phyloP scores from a whole-genome alignment of 495 filamentous ascomycete species.

The Margaritispora aquatica region DNA sequence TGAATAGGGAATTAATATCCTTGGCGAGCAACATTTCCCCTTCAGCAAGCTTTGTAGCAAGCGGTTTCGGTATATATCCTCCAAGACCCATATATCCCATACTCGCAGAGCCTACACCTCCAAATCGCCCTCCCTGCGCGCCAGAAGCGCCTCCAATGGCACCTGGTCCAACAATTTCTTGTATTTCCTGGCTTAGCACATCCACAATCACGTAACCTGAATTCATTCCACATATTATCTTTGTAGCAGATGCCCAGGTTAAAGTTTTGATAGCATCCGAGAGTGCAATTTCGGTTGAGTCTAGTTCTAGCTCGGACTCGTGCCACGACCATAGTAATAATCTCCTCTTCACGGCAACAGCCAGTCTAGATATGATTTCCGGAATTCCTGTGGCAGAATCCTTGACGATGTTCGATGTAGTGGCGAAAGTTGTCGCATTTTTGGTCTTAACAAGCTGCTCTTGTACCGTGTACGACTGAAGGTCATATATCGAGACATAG shows the following conservation, averaged over 20 bases:
- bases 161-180: constrained; percentile 75
- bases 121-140: constrained; percentile 57
- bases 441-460: constrained; percentile 77
- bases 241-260: constrained; percentile 83
- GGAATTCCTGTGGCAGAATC: constrained; percentile 81
- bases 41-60: constrained; percentile 74
- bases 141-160: constrained; percentile 62
- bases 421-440: constrained; percentile 82
- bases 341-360: constrained; percentile 86
- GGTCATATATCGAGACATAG: constrained; percentile 81
- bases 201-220: constrained; percentile 86
- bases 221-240: constrained; percentile 79
- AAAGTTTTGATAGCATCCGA: constrained; percentile 74
- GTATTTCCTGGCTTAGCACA: constrained; percentile 60
- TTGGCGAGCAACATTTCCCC: constrained; percentile 86
- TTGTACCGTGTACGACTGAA: constrained; percentile 72
- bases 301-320: constrained; percentile 75
- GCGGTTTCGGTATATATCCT: constrained; percentile 80
- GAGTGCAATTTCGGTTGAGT: constrained; percentile 71
- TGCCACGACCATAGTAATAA: constrained; percentile 91
- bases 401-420: constrained; percentile 90
- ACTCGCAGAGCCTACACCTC: constrained; percentile 52
- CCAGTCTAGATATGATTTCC: constrained; percentile 82
- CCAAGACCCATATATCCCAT: constrained; percentile 97
- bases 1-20: constrained; percentile 92